These are phyloP conservation scores for Geranium incanum DNA, from an alignment of 441 rosid genomes.

Conservation along the genomic window DNA sequence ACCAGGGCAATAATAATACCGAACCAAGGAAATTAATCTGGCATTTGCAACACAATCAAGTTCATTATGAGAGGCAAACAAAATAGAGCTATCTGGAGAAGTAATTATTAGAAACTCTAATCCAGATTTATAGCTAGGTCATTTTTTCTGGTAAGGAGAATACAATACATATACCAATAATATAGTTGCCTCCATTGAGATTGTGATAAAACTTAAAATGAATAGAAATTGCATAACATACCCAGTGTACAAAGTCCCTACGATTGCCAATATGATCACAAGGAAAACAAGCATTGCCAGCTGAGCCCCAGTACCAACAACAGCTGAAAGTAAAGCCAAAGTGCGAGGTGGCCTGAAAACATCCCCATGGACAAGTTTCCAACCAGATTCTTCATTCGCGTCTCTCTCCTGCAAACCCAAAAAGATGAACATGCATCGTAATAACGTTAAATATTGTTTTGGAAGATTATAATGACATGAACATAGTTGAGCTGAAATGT, in stretches of 20 bases:
- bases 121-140: too few species aligned
- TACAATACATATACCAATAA: too few species aligned
- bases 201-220: too few species aligned
- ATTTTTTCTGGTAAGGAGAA: too few species aligned
- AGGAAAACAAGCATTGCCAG: conserved; percentile 85
- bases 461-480: too few species aligned
- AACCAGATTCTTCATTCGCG: conserved; percentile 93
- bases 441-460: neutral
- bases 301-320: conserved; percentile 96
- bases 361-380: conserved; percentile 98
- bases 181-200: too few species aligned
- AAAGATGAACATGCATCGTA: neutral
- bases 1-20: too few species aligned
- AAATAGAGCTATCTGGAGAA: neutral
- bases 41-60: too few species aligned
- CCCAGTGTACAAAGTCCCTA: conserved; percentile 87
- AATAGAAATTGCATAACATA: conserved; percentile 19
- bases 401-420: conserved; percentile 65
- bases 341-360: conserved; percentile 74
- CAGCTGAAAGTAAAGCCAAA: conserved; percentile 73
- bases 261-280: conserved; percentile 85
- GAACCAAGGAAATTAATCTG: neutral
- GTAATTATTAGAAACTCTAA: too few species aligned
- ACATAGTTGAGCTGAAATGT: neutral
- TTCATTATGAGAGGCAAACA: neutral